These are phyloP conservation scores for Houttuynia cordata DNA, from an alignment of 164 flowering plant species.

Conservation along the genomic window DNA sequence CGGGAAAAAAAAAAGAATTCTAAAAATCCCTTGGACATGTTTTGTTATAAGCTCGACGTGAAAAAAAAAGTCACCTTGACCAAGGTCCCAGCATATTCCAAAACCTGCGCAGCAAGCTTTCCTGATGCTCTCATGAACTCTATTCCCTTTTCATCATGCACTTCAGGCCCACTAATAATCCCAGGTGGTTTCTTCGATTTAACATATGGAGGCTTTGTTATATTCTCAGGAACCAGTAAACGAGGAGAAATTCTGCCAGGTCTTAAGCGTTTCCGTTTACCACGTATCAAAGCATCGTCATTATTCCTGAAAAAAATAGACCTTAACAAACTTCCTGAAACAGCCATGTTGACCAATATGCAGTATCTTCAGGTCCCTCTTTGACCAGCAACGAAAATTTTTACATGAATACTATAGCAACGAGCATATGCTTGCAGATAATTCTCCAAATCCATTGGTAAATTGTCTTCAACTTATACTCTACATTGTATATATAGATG, in stretches of 20 bases:
- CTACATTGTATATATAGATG: no score
- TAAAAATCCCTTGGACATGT: neutral
- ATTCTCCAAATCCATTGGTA: no score
- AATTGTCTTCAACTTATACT: no score
- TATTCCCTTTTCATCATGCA: slow-evolving; percentile 75
- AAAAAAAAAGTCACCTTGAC: slow-evolving; percentile 53
- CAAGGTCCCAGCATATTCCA: slow-evolving; percentile 83
- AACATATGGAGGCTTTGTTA: slow-evolving; percentile 73
- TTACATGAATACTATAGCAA: no score
- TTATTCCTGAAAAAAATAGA: slow-evolving; percentile 20
- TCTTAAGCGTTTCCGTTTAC: slow-evolving; percentile 44
- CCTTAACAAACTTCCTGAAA: no score
- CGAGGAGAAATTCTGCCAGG: slow-evolving; percentile 84
- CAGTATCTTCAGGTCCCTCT: neutral
- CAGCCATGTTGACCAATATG: neutral
- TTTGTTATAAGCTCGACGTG: neutral
- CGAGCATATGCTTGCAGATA: no score
- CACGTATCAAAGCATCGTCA: slow-evolving; percentile 10
- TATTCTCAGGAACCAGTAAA: slow-evolving; percentile 72
- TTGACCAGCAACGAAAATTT: no score
- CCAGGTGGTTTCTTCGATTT: slow-evolving; percentile 45
- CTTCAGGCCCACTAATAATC: slow-evolving; percentile 61
- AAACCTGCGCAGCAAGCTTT: slow-evolving; percentile 87
- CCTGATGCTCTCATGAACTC: slow-evolving; percentile 95
- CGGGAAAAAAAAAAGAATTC: neutral